Conservation (phyloP, 176 grass and related monocot genomes). For the Triticum aestivum region DNA sequence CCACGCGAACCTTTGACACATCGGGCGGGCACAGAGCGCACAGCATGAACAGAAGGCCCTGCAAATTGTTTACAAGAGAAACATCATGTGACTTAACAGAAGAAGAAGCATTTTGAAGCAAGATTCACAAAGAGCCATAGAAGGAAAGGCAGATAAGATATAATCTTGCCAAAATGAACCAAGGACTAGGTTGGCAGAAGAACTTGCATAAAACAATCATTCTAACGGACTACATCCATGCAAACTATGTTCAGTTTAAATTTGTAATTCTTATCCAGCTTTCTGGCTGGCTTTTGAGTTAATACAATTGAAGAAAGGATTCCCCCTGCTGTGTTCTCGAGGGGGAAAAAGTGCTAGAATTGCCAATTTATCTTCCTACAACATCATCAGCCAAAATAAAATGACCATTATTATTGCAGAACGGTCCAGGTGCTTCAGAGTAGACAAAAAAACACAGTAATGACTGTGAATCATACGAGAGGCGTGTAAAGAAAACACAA, state of each 20-base stretch:
- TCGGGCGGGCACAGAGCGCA: constrained; percentile 79
- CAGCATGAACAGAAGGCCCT: constrained; percentile 84
- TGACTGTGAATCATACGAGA: neutral
- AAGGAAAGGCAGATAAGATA: neutral
- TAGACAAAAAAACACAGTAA: neutral
- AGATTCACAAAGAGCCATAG: neutral
- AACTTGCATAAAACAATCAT: neutral
- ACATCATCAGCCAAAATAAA: neutral
- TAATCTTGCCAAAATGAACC: neutral
- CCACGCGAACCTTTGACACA: constrained; percentile 74
- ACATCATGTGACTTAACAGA: neutral
- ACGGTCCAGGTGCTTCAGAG: neutral
- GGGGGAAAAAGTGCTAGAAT: neutral
- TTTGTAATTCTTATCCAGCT: neutral
- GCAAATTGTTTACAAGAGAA: constrained; percentile 32
- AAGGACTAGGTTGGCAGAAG: neutral
- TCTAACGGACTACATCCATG: neutral
- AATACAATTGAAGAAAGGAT: neutral
- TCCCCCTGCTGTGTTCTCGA: neutral
- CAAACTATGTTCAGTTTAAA: neutral
- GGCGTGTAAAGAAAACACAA: neutral
- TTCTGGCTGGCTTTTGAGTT: neutral
- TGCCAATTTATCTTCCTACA: neutral
- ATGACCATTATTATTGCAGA: neutral
- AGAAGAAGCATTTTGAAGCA: neutral